Conservation (phyloP, 371 early-diverging fungal species). For the Lichtheimia hyalospora region DNA sequence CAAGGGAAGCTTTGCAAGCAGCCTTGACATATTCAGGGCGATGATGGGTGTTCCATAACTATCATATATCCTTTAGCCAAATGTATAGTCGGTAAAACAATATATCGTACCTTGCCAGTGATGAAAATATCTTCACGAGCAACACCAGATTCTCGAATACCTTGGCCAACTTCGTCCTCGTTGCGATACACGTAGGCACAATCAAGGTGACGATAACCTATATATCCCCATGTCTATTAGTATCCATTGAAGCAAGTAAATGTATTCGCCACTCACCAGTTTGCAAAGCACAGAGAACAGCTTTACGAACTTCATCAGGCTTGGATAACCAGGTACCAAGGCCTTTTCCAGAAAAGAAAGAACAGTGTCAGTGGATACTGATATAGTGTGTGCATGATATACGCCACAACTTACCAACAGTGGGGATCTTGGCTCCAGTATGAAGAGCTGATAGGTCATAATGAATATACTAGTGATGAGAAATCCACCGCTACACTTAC, state of each 20-base stretch:
- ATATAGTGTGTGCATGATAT: neutral
- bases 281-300: slow-evolving; percentile 58
- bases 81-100: too few species aligned
- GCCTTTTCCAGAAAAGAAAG: slow-evolving; percentile 16
- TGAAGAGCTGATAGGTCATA: slow-evolving; percentile 36
- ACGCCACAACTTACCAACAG: slow-evolving; percentile 15
- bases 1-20: slow-evolving; percentile 66
- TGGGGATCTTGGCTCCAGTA: slow-evolving; percentile 55
- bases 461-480: neutral
- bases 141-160: slow-evolving; percentile 55
- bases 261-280: slow-evolving; percentile 32
- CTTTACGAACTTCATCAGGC: slow-evolving; percentile 56
- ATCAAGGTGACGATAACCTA: slow-evolving; percentile 76
- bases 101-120: slow-evolving; percentile 67
- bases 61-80: neutral
- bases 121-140: slow-evolving; percentile 78
- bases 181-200: slow-evolving; percentile 76
- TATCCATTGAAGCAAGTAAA: neutral
- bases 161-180: slow-evolving; percentile 84
- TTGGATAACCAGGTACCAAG: slow-evolving; percentile 65
- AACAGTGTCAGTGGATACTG: neutral
- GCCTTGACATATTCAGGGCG: slow-evolving; percentile 68
- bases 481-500: neutral
- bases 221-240: neutral
- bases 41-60: slow-evolving; percentile 86